Evolutionary conservation across 2,329 filamentous ascomycete genomes (phyloP).

Genomic region (Boeremia exigua): DNA sequence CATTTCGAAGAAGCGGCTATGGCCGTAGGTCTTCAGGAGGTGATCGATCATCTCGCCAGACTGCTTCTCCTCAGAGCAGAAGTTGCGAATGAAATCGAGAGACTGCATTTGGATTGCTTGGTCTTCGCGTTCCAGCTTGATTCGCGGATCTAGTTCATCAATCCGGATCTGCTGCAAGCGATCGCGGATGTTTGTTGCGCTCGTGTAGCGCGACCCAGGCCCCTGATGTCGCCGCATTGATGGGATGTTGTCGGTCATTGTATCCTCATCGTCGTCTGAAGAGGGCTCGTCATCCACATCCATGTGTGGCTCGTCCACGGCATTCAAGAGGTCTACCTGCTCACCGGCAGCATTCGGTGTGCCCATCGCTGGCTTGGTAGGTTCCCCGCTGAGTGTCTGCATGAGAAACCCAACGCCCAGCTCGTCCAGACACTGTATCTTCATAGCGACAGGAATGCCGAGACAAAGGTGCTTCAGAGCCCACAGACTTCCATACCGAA

Average conservation of each 20-base stretch:
- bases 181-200: constrained; percentile 44
- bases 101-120: constrained; percentile 89
- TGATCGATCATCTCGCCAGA: constrained; percentile 80
- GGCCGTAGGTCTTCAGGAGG: constrained; percentile 76
- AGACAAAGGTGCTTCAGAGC: constrained; percentile 89
- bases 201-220: constrained; percentile 44
- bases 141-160: constrained; percentile 70
- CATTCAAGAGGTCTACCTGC: constrained; percentile 65
- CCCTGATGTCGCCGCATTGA: constrained; percentile 48
- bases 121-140: constrained; percentile 76
- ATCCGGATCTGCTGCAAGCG: constrained; percentile 60
- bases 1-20: constrained; percentile 80
- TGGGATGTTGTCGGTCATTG: constrained; percentile 54
- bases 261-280: constrained; percentile 55
- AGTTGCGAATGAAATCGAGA: constrained; percentile 86
- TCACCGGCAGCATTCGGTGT: constrained; percentile 66
- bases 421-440: constrained; percentile 77
- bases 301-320: constrained; percentile 52
- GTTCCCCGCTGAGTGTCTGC: constrained; percentile 72
- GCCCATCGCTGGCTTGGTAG: constrained; percentile 55
- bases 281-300: constrained; percentile 48
- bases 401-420: constrained; percentile 82
- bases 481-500: constrained; percentile 89
- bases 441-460: constrained; percentile 72
- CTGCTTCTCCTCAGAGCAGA: constrained; percentile 70